Conservation (phyloP, 108 stramenopile genomes). For the Fragilaria crotonensis region DNA sequence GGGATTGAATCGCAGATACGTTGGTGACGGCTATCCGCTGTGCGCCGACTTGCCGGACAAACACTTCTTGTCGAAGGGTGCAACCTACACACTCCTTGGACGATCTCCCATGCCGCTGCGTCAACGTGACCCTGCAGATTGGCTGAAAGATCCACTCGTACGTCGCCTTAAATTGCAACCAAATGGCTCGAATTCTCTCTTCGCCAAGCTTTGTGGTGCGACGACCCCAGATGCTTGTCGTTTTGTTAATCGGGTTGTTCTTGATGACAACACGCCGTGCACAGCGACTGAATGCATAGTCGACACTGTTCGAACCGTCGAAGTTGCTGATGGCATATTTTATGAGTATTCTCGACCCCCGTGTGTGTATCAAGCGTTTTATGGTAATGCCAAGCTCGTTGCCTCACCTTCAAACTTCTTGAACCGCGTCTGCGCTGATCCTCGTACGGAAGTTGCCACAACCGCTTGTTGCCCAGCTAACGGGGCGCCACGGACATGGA, state of each 20-base stretch:
- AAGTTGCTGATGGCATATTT: constrained; percentile 30
- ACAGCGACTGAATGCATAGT: constrained; percentile 33
- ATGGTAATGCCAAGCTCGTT: constrained; percentile 28
- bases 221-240: too few relatives aligned
- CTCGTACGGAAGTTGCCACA: constrained; percentile 3
- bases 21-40: constrained; percentile 57
- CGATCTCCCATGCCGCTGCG: not conserved
- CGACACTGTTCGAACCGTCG: constrained; percentile 40
- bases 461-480: constrained; percentile 8
- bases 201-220: not conserved
- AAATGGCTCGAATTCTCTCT: too few relatives aligned
- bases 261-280: constrained; percentile 26
- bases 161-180: too few relatives aligned
- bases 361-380: constrained; percentile 48
- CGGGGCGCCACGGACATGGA: not conserved
- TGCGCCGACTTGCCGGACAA: constrained; percentile 34
- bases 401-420: too few relatives aligned
- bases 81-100: constrained; percentile 41
- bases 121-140: not conserved
- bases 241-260: constrained; percentile 17
- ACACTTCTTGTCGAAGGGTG: constrained; percentile 46
- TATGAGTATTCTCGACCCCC: constrained; percentile 46
- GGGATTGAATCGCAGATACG: constrained; percentile 45
- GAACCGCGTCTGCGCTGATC: constrained; percentile 25
- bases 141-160: not conserved